These are phyloP conservation scores for Solanum hybrid DNA, from an alignment of 305 asterid species.

Conservation along the genomic window DNA sequence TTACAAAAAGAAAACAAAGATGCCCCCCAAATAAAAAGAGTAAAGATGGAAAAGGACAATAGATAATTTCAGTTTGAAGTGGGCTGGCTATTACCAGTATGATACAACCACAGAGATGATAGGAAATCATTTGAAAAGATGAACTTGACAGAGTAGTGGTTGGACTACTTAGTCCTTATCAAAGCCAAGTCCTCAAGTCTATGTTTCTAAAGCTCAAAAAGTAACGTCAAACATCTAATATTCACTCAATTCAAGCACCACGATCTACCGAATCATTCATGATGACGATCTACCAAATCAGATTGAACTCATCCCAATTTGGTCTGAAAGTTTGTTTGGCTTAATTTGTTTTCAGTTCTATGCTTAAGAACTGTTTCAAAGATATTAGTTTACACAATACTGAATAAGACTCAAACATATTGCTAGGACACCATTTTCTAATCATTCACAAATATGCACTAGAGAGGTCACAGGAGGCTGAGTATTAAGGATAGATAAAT, in stretches of 20 bases:
- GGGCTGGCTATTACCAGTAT: not conserved
- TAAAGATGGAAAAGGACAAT: not conserved
- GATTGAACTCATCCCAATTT: not conserved
- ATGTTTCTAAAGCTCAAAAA: not conserved
- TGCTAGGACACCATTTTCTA: not conserved
- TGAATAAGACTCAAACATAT: not conserved
- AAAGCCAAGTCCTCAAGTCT: not conserved
- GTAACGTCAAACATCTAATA: not conserved
- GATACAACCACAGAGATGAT: not conserved
- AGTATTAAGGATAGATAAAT: slow-evolving; percentile 14
- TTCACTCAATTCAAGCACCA: not conserved
- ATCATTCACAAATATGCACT: not conserved
- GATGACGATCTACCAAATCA: not conserved
- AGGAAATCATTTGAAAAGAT: not conserved
- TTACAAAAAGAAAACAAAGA: not conserved
- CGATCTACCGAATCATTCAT: not conserved
- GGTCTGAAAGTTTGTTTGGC: not conserved
- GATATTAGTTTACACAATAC: not conserved
- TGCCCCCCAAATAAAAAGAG: not conserved
- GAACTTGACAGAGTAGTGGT: not conserved
- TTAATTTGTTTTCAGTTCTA: not conserved
- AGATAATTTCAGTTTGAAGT: not conserved
- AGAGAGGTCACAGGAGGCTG: not conserved
- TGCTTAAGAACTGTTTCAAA: not conserved
- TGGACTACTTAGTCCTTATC: not conserved